Evolutionary conservation across 352 stramenopile genomes (phyloP).

Genomic region (Globisporangium irregulare): DNA sequence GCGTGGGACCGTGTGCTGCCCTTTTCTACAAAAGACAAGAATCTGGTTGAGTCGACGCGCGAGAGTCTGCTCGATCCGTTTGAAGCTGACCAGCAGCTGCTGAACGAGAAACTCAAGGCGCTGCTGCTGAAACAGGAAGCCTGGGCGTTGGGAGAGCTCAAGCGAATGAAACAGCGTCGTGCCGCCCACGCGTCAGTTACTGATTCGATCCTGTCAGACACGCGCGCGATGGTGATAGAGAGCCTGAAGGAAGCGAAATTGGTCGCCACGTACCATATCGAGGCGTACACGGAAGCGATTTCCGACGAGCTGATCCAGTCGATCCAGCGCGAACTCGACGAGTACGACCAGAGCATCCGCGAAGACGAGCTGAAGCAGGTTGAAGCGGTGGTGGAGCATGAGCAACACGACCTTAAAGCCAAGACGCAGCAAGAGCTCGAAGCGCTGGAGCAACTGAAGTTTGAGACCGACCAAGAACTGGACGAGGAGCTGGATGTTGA

Average conservation of each 20-base stretch:
- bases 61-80: constrained; percentile 15
- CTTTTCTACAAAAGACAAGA: not conserved
- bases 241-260: constrained; percentile 37
- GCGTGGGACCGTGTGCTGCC: constrained; percentile 3
- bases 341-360: constrained; percentile 27
- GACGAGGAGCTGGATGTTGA: constrained; percentile 17
- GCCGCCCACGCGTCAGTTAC: constrained; percentile 26
- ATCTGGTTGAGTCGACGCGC: constrained; percentile 8
- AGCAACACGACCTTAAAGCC: constrained; percentile 13
- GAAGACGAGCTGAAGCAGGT: constrained; percentile 10
- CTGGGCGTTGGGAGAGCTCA: constrained; percentile 37
- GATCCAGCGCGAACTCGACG: constrained; percentile 33
- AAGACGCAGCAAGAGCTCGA: constrained; percentile 17
- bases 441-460: constrained; percentile 15
- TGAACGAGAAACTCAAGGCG: constrained; percentile 24
- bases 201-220: constrained; percentile 45
- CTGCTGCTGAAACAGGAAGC: constrained; percentile 37
- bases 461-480: not conserved
- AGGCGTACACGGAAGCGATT: constrained; percentile 33
- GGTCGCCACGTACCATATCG: constrained; percentile 33
- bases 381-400: constrained; percentile 23
- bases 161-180: constrained; percentile 46
- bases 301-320: constrained; percentile 33
- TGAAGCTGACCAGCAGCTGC: constrained; percentile 18
- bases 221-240: constrained; percentile 31